Conservation (phyloP, 768 basidiomycete genomes). For the Termitomyces sp. region DNA sequence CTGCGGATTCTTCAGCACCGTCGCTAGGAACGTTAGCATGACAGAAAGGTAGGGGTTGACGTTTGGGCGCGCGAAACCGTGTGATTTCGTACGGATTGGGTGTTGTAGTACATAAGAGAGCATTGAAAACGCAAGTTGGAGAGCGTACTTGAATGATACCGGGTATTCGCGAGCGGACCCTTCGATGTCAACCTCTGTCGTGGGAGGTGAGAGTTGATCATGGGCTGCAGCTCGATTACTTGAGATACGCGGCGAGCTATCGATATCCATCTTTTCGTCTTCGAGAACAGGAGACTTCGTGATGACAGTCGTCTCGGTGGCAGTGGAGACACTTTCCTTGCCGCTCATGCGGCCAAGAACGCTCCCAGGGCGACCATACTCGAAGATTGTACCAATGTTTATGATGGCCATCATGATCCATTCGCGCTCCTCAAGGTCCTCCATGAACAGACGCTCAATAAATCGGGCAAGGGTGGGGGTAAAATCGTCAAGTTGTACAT, state of each 20-base stretch:
- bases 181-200: constrained; percentile 24
- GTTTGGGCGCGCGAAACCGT: constrained; percentile 38
- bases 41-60: constrained; percentile 87
- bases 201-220: constrained; percentile 24
- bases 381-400: constrained; percentile 77
- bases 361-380: constrained; percentile 78
- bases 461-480: constrained; percentile 74
- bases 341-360: constrained; percentile 62
- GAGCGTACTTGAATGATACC: constrained; percentile 62
- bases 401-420: constrained; percentile 97
- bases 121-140: constrained; percentile 75
- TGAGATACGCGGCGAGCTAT: constrained; percentile 26
- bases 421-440: constrained; percentile 75
- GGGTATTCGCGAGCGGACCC: constrained; percentile 39
- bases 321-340: constrained; percentile 33
- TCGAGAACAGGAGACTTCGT: constrained; percentile 27
- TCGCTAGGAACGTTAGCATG: constrained; percentile 84
- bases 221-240: background rate
- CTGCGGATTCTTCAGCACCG: constrained; percentile 58
- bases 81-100: constrained; percentile 56
- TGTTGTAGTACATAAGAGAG: constrained; percentile 65
- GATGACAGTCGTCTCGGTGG: constrained; percentile 19
- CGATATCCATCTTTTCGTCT: constrained; percentile 61
- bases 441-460: constrained; percentile 80
- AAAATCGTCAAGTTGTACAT: constrained; percentile 92